Evolutionary conservation across 192 early-diverging fungal species (phyloP), one percentile per base, ranked within the genome.

Genomic region (Coemansia sp.): DNA sequence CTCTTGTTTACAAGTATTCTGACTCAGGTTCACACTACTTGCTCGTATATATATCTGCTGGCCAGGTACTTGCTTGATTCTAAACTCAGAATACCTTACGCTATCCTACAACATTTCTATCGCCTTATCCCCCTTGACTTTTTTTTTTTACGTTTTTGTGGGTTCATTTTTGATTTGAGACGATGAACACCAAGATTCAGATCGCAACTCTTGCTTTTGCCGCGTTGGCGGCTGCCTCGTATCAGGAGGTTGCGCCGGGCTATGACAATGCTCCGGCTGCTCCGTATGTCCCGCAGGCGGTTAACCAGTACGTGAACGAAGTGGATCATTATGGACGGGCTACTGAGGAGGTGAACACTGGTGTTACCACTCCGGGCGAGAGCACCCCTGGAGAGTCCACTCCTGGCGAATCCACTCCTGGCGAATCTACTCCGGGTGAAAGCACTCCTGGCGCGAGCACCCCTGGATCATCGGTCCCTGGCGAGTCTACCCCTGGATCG

Each of bases 171-270:
- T 49, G 2, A 49, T 19, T 20, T 8, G 8, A 49, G 19, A 53
- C 48, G 32, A 79, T 79, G 76, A 69, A 70, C 35, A 66, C 67
- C 76, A 79, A 79, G 71, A 73, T 79, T 29, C 70, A 73, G 67
- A 73, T 79, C 57, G 67, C 76, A 29, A 79, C 76, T 22, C 57
- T 79, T 64, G 70, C 76, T 13, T 56, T 79, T 7, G 76, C 76
- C 16, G 62, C 71, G 3, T 38, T 79, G 10, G 76, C 76, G 16
- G 23, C 71, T n/a, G 76, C 71, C 4, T 73, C 76, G 22, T 73
- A 73, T 58, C 66, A 69, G 23, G 76, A 79, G 52, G 71, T 66
- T n/a, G 64, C 63, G 0, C 70, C 70, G n/a, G 61, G 13, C 22
- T 24, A 62, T 49, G 26, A 47, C 9, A 32, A 26, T 3, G 58